Conservation (phyloP, 1,139 yeast species). For the Diutina pseudorugosa region DNA sequence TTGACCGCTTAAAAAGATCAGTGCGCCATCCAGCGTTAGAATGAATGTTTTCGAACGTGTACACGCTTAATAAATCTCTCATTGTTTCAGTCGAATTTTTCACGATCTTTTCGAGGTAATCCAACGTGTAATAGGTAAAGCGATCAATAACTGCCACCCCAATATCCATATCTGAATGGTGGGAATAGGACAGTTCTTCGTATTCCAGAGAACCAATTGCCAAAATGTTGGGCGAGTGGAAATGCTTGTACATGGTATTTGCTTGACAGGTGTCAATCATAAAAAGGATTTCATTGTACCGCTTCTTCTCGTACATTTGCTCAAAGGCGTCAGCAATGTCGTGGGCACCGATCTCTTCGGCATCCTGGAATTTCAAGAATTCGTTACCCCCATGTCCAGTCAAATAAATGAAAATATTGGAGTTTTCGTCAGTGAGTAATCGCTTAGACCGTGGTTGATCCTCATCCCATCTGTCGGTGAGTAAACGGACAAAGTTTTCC, state of each 20-base stretch:
- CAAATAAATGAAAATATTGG: conserved; percentile 86
- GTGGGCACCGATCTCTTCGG: conserved; percentile 91
- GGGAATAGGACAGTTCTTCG: conserved; percentile 89
- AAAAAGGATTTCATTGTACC: conserved; percentile 89
- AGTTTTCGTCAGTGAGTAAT: conserved; percentile 81
- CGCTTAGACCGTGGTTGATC: conserved; percentile 90
- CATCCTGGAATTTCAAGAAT: conserved; percentile 93
- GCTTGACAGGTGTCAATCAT: conserved; percentile 99
- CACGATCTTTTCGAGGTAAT: conserved; percentile 71
- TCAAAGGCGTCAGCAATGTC: conserved; percentile 96
- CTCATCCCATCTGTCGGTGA: conserved; percentile 92
- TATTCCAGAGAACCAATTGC: conserved; percentile 89
- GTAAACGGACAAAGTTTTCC: conserved; percentile 77
- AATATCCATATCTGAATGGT: conserved; percentile 87
- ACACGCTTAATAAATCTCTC: conserved; percentile 73
- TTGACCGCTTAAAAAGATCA: conserved; percentile 59
- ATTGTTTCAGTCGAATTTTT: conserved; percentile 65
- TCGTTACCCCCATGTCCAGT: conserved; percentile 99
- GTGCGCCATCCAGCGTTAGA: conserved; percentile 87
- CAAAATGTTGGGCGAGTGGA: conserved; percentile 84
- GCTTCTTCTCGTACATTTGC: conserved; percentile 91
- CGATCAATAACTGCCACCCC: conserved; percentile 98
- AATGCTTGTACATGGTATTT: conserved; percentile 88
- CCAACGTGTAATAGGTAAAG: conserved; percentile 85
- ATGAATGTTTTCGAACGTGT: conserved; percentile 76